These are phyloP conservation scores for Thelephora ganbajun DNA, from an alignment of 768 basidiomycete species.

Conservation along the genomic window DNA sequence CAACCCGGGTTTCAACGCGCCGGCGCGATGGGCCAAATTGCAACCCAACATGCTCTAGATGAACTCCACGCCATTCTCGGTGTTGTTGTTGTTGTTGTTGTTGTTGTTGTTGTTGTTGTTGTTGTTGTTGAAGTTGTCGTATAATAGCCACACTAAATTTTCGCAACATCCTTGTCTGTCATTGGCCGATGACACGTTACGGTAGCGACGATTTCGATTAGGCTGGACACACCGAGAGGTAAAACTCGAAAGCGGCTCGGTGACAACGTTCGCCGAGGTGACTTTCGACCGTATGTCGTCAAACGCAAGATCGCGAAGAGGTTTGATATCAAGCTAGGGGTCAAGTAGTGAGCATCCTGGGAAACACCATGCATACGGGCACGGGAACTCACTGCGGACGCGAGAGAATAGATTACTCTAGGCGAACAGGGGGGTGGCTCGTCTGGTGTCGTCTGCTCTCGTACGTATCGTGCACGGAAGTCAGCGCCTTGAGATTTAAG, in stretches of 20 bases:
- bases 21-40: too few species aligned
- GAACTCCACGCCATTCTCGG: too few species aligned
- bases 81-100: too few species aligned
- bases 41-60: too few species aligned
- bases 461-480: background rate
- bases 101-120: too few species aligned
- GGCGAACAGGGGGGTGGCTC: slow-evolving; percentile 10
- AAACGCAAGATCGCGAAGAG: slow-evolving; percentile 6
- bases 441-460: background rate
- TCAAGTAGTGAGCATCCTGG: background rate
- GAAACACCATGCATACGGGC: background rate
- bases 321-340: slow-evolving; percentile 2
- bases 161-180: too few species aligned
- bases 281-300: slow-evolving; percentile 9
- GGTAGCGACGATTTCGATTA: too few species aligned
- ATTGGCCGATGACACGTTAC: too few species aligned
- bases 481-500: slow-evolving; percentile 4
- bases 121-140: too few species aligned
- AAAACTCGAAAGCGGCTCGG: slow-evolving; percentile 11
- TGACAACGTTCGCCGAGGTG: slow-evolving; percentile 8
- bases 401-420: slow-evolving; percentile 15
- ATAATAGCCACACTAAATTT: too few species aligned
- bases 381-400: slow-evolving; percentile 5
- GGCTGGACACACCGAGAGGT: slow-evolving; percentile 1
- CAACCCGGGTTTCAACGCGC: too few species aligned